Evolutionary conservation across 2,329 filamentous ascomycete species (phyloP), one percentile per base, ranked within the genome.

Genomic region (Helotiales sp.): DNA sequence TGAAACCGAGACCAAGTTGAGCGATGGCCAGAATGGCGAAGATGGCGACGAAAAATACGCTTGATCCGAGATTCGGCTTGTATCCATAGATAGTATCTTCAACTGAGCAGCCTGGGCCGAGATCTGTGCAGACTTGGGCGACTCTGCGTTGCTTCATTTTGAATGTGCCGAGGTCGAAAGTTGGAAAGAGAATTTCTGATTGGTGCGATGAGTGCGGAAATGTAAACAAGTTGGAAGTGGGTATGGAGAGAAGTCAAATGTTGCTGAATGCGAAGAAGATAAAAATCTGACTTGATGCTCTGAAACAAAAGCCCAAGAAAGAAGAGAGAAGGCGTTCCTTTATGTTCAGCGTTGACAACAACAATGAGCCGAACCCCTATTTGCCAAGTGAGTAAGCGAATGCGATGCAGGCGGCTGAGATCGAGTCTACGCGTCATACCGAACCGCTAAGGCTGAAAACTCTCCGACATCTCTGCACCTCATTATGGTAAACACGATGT

Each of bases 61-160:
- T 86, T 70, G 84, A 80, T 58, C 84, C 84, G 13, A 82, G 76
- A 73, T 85, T 86, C 13, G 86, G 86, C 47, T 81, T 81, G 77
- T 88, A 89, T 59, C 85, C 85, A 54, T 77, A 76, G 26, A 76
- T 69, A 13, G 73, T 74, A 30, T 67, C 63, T 30, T 64, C 65
- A 8, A 81, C 45, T 0, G 75, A 73, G 62, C 80, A 82, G 3
- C 70, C 76, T 20, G 63, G 62, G 4, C 62, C 61, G 13, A 72
- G 22, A 3, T 61, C 37, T 0, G 69, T 72, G 43, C 72, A 74
- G 55, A 68, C 49, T 45, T 60, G 57, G 15, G 63, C 40, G n/a
- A 68, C 60, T 49, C 10, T 37, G 37, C 63, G 63, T 24, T 55
- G 43, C 59, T 52, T 40, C 61, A 66, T 69, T n/a, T 65, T 57